Evolutionary conservation across 2,329 filamentous ascomycete genomes (phyloP).

Genomic region (Paradendryphiella salina): DNA sequence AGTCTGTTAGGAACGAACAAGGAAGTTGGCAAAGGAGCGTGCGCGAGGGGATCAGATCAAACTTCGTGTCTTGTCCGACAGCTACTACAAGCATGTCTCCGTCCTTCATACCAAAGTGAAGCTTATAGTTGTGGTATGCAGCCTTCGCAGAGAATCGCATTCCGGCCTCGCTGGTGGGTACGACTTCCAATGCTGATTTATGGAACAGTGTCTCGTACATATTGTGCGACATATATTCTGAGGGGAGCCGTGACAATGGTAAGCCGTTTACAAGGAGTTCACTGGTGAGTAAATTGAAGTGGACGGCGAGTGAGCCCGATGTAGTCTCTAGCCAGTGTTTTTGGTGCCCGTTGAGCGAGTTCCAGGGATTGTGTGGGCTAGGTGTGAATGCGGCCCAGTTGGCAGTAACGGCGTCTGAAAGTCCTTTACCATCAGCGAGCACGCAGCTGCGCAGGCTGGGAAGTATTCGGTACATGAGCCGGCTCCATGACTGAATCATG

Average conservation of each 20-base stretch:
- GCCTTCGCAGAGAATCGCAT: slow-evolving; percentile 50
- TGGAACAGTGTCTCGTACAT: slow-evolving; percentile 54
- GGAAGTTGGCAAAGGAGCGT: slow-evolving; percentile 43
- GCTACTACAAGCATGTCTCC: slow-evolving; percentile 33
- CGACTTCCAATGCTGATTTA: slow-evolving; percentile 49
- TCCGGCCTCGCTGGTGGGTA: slow-evolving; percentile 45
- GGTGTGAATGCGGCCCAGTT: slow-evolving; percentile 30
- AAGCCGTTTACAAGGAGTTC: slow-evolving; percentile 58
- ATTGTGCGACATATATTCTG: slow-evolving; percentile 48
- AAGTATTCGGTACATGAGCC: slow-evolving; percentile 22
- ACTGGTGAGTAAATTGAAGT: slow-evolving; percentile 58
- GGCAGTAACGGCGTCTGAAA: slow-evolving; percentile 22
- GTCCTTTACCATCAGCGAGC: neutral
- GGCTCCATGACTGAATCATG: slow-evolving; percentile 24
- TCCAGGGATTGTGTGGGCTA: slow-evolving; percentile 10
- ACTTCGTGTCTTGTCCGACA: neutral
- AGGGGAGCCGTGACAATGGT: slow-evolving; percentile 55
- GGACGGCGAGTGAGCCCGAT: slow-evolving; percentile 21
- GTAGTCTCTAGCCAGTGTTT: slow-evolving; percentile 43
- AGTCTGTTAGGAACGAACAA: slow-evolving; percentile 21
- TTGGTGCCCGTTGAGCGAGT: slow-evolving; percentile 2
- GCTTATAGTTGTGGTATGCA: slow-evolving; percentile 14
- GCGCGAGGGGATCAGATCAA: slow-evolving; percentile 43
- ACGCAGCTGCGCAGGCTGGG: slow-evolving; percentile 11
- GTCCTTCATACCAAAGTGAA: slow-evolving; percentile 46